Conservation (phyloP, 257 asterid species). For the Schizonepeta tenuifolia region DNA sequence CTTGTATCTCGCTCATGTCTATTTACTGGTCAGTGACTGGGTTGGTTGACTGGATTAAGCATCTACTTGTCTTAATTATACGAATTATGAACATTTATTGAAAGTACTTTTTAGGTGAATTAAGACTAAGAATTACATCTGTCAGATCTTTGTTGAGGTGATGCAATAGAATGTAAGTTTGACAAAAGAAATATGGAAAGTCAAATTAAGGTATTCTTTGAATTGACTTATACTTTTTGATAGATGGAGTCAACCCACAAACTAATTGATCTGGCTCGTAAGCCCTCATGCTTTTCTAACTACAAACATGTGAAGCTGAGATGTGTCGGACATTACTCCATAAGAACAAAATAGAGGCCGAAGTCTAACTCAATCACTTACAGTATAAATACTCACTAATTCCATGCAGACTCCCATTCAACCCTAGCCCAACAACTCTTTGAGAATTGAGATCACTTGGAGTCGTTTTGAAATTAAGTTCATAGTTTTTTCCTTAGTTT, state of each 20-base stretch:
- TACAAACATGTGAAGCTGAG: not conserved
- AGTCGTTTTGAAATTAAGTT: constrained; percentile 4
- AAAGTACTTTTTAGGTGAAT: not conserved
- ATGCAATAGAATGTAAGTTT: not conserved
- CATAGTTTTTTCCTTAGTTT: not conserved
- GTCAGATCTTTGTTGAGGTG: not conserved
- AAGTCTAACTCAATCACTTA: not conserved
- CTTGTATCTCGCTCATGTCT: not conserved
- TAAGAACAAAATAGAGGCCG: not conserved
- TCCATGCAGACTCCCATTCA: not conserved
- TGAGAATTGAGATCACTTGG: not conserved
- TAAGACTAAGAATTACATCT: not conserved
- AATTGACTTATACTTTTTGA: not conserved
- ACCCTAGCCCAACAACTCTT: not conserved
- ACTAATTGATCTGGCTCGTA: not conserved
- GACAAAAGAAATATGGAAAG: constrained; percentile 9
- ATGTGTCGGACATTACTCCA: not conserved
- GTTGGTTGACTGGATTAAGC: not conserved
- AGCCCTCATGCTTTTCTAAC: not conserved
- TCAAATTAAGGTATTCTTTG: not conserved
- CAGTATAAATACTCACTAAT: not conserved
- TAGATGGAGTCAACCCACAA: not conserved
- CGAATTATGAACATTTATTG: not conserved
- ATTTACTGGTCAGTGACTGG: not conserved
- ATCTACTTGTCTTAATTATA: not conserved